Conservation (phyloP, 768 basidiomycete species). For the Baorangia bicolor region DNA sequence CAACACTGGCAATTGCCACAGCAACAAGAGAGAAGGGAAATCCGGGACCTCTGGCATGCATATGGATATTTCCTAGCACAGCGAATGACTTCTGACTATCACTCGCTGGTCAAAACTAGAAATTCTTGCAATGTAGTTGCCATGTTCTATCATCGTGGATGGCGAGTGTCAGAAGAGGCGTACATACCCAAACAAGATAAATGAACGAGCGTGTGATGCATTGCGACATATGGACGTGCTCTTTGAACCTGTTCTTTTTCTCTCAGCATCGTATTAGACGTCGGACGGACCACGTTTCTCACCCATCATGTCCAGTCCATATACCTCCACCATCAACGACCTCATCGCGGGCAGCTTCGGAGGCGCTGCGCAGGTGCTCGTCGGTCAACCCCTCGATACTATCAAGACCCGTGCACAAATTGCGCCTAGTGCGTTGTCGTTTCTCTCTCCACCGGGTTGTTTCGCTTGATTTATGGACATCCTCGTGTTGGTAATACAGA, state of each 20-base stretch:
- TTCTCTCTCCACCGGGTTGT: not conserved
- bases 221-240: not conserved
- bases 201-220: not conserved
- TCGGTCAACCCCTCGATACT: conserved; percentile 91
- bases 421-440: conserved; percentile 63
- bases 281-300: not conserved
- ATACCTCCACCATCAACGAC: conserved; percentile 69
- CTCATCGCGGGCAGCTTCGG: conserved; percentile 86
- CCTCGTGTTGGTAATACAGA: conserved; percentile 40
- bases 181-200: too few relatives aligned
- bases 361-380: conserved; percentile 92
- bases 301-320: conserved; percentile 21
- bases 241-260: too few relatives aligned
- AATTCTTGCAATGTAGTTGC: too few relatives aligned
- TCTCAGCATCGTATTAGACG: not conserved
- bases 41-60: too few relatives aligned
- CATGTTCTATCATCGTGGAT: too few relatives aligned
- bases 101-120: not conserved
- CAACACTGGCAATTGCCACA: too few relatives aligned
- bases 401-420: conserved; percentile 88
- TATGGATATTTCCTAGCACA: not conserved
- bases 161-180: too few relatives aligned
- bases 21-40: too few relatives aligned
- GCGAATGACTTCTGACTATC: not conserved
- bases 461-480: not conserved